Percentiles rank a stretch among this genome's conserved stretches.
phyloP scores from a whole-genome alignment of 108 stramenopile genomes.

The Skeletonema marinoi region DNA sequence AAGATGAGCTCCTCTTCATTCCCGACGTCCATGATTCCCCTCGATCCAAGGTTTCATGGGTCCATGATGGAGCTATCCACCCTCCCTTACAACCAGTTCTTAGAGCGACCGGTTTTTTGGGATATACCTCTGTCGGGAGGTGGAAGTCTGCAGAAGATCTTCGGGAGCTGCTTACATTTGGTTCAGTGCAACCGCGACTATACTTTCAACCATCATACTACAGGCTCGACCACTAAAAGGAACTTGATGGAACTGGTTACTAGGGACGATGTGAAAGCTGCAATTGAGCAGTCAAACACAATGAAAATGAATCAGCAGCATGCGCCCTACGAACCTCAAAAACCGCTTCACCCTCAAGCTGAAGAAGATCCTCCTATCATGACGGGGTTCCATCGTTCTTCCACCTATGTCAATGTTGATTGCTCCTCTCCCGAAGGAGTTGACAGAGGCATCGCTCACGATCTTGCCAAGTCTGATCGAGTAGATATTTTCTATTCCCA shows the following conservation, averaged over 20 bases:
- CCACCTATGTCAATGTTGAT: slow-evolving; percentile 32
- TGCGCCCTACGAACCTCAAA: background rate
- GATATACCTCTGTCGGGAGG: slow-evolving; percentile 22
- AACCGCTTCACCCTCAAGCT: background rate
- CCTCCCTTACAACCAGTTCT: slow-evolving; percentile 21
- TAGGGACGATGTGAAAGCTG: background rate
- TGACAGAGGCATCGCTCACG: slow-evolving; percentile 15
- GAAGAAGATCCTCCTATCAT: slow-evolving; percentile 27
- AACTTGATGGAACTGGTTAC: background rate
- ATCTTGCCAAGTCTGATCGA: slow-evolving; percentile 24
- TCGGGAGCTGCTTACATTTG: slow-evolving; percentile 35
- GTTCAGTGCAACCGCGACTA: slow-evolving; percentile 27
- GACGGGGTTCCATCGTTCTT: slow-evolving; percentile 8
- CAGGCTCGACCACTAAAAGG: background rate
- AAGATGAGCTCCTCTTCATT: background rate
- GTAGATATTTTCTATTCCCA: slow-evolving; percentile 18
- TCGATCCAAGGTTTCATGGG: slow-evolving; percentile 30
- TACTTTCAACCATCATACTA: background rate
- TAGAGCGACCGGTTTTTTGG: slow-evolving; percentile 34
- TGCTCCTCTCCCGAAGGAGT: slow-evolving; percentile 28
- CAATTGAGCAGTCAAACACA: background rate
- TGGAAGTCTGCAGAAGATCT: slow-evolving; percentile 3
- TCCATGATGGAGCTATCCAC: slow-evolving; percentile 27
- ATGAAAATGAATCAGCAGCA: slow-evolving; percentile 1
- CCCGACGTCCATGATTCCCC: background rate